Percentiles rank a stretch among this genome's conserved stretches.
Conservation (phyloP, 768 basidiomycete genomes). For the Suillus paluster region DNA sequence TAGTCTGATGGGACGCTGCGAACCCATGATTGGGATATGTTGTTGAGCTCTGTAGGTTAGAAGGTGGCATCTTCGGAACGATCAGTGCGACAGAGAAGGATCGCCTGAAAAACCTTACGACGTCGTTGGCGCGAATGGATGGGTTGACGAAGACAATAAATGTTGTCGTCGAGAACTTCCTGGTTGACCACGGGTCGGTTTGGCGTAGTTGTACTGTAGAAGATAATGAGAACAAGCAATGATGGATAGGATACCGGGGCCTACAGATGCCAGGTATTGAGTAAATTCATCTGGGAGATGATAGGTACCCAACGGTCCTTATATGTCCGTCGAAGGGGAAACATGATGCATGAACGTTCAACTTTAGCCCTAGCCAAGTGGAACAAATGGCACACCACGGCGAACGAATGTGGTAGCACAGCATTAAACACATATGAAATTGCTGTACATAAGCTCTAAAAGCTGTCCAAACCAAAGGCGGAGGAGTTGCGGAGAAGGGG, state of each 20-base stretch:
- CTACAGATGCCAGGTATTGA: background rate
- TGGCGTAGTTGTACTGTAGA: background rate
- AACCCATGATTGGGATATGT: background rate
- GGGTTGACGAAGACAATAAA: background rate
- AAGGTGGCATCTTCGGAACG: background rate
- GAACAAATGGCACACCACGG: background rate
- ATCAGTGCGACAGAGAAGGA: background rate
- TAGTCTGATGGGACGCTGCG: background rate
- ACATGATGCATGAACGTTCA: background rate
- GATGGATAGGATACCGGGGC: background rate
- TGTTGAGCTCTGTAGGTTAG: background rate
- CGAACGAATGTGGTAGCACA: background rate
- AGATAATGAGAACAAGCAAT: background rate
- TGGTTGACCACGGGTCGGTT: background rate
- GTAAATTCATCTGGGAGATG: too few relatives aligned
- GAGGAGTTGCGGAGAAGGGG: too few relatives aligned
- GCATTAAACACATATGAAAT: too few relatives aligned
- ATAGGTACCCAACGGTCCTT: background rate
- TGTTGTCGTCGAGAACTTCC: background rate
- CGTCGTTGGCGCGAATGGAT: background rate
- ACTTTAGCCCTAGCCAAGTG: background rate
- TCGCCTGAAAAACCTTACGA: background rate
- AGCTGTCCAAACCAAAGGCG: too few relatives aligned
- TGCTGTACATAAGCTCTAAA: too few relatives aligned
- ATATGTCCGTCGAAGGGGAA: background rate